Percentiles rank a stretch among this genome's conserved stretches.
Evolutionary conservation across 202 grass and related monocot species (phyloP).

Genomic region (Musa balbisiana): DNA sequence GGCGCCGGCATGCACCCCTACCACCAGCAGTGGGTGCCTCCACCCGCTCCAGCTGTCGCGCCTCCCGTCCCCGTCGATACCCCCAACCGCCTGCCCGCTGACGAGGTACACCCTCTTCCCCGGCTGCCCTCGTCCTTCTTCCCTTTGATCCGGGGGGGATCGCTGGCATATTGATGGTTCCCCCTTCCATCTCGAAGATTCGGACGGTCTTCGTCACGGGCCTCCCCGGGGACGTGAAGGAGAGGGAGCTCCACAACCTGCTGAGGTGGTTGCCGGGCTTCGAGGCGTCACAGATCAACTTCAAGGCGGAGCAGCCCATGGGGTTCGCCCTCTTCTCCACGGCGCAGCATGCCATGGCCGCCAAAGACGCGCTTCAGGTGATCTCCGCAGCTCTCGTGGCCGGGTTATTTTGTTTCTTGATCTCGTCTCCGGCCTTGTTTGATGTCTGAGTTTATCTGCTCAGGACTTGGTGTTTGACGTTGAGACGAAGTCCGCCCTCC

Average conservation of each 20-base stretch:
- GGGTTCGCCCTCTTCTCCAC: constrained; percentile 94
- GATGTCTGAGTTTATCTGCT: background rate
- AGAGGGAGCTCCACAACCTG: constrained; percentile 92
- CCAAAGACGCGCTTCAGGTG: constrained; percentile 83
- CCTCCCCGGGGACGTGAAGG: constrained; percentile 90
- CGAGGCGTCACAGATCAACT: constrained; percentile 93
- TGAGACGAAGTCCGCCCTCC: constrained; percentile 54
- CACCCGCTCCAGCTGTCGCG: constrained; percentile 26
- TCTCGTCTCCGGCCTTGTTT: constrained; percentile 1
- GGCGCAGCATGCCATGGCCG: constrained; percentile 57
- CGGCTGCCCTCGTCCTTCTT: too few species aligned
- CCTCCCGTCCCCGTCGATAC: constrained; percentile 30
- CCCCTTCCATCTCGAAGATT: constrained; percentile 18
- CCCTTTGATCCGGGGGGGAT: too few species aligned
- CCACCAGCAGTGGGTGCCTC: constrained; percentile 68
- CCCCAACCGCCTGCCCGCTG: constrained; percentile 29
- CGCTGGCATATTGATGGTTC: too few species aligned
- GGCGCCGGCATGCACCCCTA: constrained; percentile 84
- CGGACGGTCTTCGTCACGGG: constrained; percentile 82
- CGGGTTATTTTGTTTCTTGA: background rate
- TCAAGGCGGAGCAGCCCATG: constrained; percentile 94
- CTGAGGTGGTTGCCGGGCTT: constrained; percentile 98
- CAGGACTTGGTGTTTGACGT: constrained; percentile 82
- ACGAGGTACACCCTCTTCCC: constrained; percentile 49
- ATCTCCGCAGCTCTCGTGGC: background rate